Conservation (phyloP, 169 alveolate genomes). For the Amoebophrya sp. region DNA sequence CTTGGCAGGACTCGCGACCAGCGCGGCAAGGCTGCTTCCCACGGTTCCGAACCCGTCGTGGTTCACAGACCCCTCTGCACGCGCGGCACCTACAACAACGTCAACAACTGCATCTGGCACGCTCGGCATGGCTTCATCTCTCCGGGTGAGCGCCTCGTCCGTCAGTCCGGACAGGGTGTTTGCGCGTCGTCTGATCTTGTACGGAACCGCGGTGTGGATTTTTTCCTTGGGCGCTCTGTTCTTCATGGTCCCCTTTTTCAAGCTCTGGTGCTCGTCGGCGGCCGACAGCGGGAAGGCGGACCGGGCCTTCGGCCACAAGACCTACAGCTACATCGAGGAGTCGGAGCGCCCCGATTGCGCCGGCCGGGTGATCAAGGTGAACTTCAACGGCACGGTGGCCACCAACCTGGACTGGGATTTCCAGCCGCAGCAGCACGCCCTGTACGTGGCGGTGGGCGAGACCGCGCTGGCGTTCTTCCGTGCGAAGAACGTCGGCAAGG, state of each 20-base stretch:
- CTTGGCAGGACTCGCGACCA: not conserved
- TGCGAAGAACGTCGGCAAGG: conserved; percentile 50
- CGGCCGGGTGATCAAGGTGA: not conserved
- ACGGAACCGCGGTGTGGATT: not conserved
- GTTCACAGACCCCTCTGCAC: not conserved
- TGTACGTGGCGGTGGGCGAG: conserved; percentile 63
- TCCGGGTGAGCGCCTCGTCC: not conserved
- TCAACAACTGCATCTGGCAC: not conserved
- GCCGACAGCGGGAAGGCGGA: not conserved
- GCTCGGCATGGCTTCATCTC: not conserved
- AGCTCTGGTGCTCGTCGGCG: not conserved
- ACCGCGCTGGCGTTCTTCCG: conserved; percentile 63
- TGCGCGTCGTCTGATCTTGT: not conserved
- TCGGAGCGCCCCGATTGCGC: not conserved
- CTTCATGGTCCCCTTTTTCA: not conserved
- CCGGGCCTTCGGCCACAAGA: not conserved
- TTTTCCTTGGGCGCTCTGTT: not conserved
- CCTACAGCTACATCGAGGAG: not conserved
- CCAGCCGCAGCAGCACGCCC: conserved; percentile 51
- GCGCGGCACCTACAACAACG: not conserved
- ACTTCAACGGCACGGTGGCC: not conserved
- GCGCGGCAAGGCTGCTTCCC: not conserved
- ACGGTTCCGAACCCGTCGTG: not conserved
- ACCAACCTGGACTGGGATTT: conserved; percentile 55
- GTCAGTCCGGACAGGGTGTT: not conserved